Percentiles rank a stretch among this genome's conserved stretches.
Evolutionary conservation across 495 filamentous ascomycete genomes (phyloP).

Genomic region (Umbilicaria muhlenbergii): DNA sequence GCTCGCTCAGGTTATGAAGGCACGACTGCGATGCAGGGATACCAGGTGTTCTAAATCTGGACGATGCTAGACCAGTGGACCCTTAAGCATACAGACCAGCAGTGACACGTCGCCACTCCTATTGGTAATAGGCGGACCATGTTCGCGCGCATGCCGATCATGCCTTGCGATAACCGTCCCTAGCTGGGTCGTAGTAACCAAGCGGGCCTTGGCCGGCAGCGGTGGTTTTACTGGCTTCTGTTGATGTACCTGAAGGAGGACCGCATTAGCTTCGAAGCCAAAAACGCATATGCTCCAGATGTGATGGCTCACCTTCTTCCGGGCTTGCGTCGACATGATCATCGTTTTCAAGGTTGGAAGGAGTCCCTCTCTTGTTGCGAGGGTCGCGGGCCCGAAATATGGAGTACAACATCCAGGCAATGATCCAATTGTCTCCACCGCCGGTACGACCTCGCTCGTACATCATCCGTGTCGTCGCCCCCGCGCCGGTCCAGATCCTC

Average conservation of each 20-base stretch:
- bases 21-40: not conserved
- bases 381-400: conserved; percentile 42
- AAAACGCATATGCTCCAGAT: not conserved
- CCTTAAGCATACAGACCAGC: not conserved
- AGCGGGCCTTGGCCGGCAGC: not conserved
- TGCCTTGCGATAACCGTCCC: conserved; percentile 21
- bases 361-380: conserved; percentile 31
- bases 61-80: not conserved
- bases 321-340: conserved; percentile 11
- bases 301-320: not conserved
- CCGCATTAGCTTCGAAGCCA: not conserved
- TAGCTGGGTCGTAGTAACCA: conserved; percentile 30
- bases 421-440: conserved; percentile 40
- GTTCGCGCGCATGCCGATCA: not conserved
- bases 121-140: too few relatives aligned
- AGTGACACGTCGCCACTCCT: too few relatives aligned
- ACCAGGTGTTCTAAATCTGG: not conserved
- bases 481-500: conserved; percentile 22
- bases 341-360: conserved; percentile 17
- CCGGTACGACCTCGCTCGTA: conserved; percentile 25
- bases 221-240: not conserved
- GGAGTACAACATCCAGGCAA: conserved; percentile 41
- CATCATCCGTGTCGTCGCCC: conserved; percentile 19
- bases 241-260: not conserved
- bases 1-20: conserved; percentile 2